Conservation (phyloP, 2,329 filamentous ascomycete species). For the Grosmannia serpens region DNA sequence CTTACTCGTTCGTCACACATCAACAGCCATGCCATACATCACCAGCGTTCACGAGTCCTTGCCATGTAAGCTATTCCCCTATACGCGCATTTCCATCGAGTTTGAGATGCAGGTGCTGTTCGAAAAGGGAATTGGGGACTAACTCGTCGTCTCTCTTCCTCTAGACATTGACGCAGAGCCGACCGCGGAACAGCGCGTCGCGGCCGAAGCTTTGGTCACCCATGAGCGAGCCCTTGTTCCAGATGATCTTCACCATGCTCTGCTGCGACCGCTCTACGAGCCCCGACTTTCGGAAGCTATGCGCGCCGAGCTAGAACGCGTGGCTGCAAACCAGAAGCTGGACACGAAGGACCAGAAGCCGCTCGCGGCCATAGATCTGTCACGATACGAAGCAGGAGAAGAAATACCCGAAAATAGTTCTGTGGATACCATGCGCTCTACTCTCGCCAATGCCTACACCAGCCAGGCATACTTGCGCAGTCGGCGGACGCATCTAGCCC, state of each 20-base stretch:
- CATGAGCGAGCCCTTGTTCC: conserved; percentile 43
- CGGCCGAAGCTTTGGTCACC: conserved; percentile 58
- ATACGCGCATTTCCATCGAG: too few relatives aligned
- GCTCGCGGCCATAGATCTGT: conserved; percentile 57
- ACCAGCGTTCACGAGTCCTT: conserved; percentile 67
- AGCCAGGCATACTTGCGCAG: conserved; percentile 38
- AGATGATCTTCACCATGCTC: conserved; percentile 40
- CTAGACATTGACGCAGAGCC: conserved; percentile 73
- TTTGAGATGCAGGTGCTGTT: too few relatives aligned
- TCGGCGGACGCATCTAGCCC: conserved; percentile 46
- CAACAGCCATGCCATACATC: conserved; percentile 48
- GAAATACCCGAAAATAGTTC: conserved; percentile 18
- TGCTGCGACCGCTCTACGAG: conserved; percentile 40
- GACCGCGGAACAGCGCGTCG: conserved; percentile 47
- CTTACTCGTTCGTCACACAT: background rate
- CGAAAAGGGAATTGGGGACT: too few relatives aligned
- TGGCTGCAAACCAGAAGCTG: conserved; percentile 30
- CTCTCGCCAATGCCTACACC: conserved; percentile 44
- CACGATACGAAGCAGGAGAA: conserved; percentile 71
- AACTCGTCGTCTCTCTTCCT: conserved; percentile 8
- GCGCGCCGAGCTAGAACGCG: conserved; percentile 54
- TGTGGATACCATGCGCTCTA: conserved; percentile 41
- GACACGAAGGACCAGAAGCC: conserved; percentile 8
- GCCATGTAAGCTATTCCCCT: conserved; percentile 47
- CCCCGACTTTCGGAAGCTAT: conserved; percentile 56